Evolutionary conservation across 2,329 filamentous ascomycete species (phyloP).

Genomic region (Scytalidium lignicola): DNA sequence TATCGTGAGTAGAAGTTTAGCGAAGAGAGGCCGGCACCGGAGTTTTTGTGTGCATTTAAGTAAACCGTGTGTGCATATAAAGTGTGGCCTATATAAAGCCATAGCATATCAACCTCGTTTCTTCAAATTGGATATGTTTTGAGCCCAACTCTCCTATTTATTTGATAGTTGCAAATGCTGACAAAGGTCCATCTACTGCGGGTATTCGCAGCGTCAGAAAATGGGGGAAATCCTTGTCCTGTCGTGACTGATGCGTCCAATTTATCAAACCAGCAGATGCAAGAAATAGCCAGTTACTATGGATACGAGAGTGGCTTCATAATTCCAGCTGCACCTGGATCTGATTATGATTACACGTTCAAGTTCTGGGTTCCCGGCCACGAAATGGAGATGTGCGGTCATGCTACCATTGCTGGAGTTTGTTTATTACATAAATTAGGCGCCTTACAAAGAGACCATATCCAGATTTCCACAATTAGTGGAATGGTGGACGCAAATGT

Average conservation of each 20-base stretch:
- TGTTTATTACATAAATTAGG: constrained; percentile 2
- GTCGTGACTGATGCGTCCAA: constrained; percentile 1
- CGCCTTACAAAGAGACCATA: background rate
- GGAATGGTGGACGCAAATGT: constrained; percentile 1
- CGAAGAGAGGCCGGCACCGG: no score
- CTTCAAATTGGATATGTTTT: no score
- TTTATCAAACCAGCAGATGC: background rate
- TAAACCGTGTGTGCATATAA: no score
- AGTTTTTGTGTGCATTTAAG: no score
- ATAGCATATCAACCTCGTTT: no score
- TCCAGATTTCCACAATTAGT: constrained; percentile 2
- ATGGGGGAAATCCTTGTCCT: constrained; percentile 5
- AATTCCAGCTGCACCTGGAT: background rate
- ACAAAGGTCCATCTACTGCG: constrained; percentile 1
- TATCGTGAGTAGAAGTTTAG: no score
- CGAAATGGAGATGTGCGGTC: constrained; percentile 7
- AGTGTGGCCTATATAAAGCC: no score
- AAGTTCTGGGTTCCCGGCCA: constrained; percentile 5
- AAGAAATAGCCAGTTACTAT: background rate
- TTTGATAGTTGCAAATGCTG: no score
- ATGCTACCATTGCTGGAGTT: constrained; percentile 5
- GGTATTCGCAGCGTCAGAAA: constrained; percentile 1
- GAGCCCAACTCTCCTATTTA: no score
- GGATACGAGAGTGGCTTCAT: constrained; percentile 4
- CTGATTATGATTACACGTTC: constrained; percentile 2